Base-by-base conservation (phyloP, 2,329 filamentous ascomycete species). In the Phyllosticta citribraziliensis region DNA sequence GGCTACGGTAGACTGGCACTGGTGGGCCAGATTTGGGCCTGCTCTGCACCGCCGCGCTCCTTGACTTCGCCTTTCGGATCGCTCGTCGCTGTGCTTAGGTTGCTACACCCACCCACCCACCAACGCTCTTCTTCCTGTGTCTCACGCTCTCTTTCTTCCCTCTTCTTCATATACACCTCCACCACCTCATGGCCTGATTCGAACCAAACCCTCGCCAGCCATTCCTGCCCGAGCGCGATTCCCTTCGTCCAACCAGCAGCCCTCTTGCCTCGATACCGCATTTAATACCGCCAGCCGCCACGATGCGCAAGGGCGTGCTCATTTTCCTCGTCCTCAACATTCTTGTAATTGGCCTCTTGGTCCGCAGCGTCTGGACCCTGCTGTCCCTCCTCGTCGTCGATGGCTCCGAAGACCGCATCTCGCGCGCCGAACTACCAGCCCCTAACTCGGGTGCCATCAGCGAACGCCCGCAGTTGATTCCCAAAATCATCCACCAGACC, bases 401-500 rank as follows among this genome's bases (percentile, higher is more conserved):
- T 75, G 86, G 85, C 64, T 78, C 82, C 19, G 79, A 80, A 64
- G 86, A 89, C 75, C 84, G 84, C 59, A 89, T 90, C 62, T 81
- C 81, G 65, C 80, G 80, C 65, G 79, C 82, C 57, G 87, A 89
- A 66, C 79, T 89, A 52, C 86, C 85, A 14, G 81, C 84, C 9
- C 83, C 84, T 17, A 84, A 86, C 68, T 84, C 84, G 3, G 82
- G 80, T 64, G 68, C 82, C 65, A 82, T 83, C 65, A 80, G 81
- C 64, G 77, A 79, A 55, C 76, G 77, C 55, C 79, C 81, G 10
- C 83, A 85, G 66, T 71, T 88, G 65, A 88, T 90, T 56, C 87
- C 87, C 55, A 88, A 88, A 74, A 89, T 90, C 69, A 88, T 90
- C 61, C 87, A 90, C 75, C 87, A 90, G 72, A 89, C 87, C 10